Percentiles rank a stretch among this genome's conserved stretches.
Conservation (phyloP, 495 filamentous ascomycete species). For the Penicillium paxilli region DNA sequence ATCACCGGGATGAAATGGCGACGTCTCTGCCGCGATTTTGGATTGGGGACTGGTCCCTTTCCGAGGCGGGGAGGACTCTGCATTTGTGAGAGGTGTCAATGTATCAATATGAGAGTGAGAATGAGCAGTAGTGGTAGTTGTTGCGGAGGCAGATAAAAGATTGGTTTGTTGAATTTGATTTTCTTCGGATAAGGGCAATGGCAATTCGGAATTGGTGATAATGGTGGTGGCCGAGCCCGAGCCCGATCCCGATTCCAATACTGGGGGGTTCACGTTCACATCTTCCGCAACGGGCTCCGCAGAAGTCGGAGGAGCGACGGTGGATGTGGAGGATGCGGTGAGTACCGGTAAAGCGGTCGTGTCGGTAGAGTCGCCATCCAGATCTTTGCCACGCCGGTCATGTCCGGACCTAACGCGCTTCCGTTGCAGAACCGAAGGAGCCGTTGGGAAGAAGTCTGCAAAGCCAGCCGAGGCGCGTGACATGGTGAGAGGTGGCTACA, state of each 20-base stretch:
- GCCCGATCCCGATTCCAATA: too few relatives aligned
- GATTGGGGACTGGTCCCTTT: slow-evolving; percentile 54
- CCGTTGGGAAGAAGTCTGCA: slow-evolving; percentile 88
- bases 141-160: slow-evolving; percentile 30
- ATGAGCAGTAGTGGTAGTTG: too few relatives aligned
- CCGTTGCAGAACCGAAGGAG: slow-evolving; percentile 66
- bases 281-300: slow-evolving; percentile 7
- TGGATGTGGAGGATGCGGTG: slow-evolving; percentile 13
- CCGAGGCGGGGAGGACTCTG: slow-evolving; percentile 71
- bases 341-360: neutral
- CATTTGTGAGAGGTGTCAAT: slow-evolving; percentile 74
- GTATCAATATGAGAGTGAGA: slow-evolving; percentile 52
- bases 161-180: slow-evolving; percentile 49
- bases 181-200: too few relatives aligned
- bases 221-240: too few relatives aligned
- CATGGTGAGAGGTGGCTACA: slow-evolving; percentile 59
- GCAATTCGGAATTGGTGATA: slow-evolving; percentile 59
- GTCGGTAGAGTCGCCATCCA: slow-evolving; percentile 23
- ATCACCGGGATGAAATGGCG: slow-evolving; percentile 11
- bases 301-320: slow-evolving; percentile 13
- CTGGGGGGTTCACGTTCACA: slow-evolving; percentile 12
- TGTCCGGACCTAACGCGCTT: slow-evolving; percentile 46
- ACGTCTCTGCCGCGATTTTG: slow-evolving; percentile 32
- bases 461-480: slow-evolving; percentile 82
- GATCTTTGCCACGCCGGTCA: slow-evolving; percentile 33